Evolutionary conservation across 202 grass and related monocot species (phyloP).

Genomic region (Alloteropsis angusta): DNA sequence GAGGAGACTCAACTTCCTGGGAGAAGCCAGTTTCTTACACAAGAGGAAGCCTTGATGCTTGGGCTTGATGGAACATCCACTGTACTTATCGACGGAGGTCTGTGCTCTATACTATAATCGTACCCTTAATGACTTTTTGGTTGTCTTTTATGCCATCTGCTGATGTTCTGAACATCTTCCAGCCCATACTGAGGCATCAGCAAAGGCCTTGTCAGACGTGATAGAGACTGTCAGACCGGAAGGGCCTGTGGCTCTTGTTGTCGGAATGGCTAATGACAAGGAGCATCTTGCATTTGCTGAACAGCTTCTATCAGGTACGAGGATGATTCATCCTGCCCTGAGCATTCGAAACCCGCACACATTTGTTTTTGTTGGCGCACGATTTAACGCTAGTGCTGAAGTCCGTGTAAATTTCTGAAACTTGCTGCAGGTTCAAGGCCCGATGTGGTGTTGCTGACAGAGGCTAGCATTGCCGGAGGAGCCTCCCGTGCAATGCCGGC

Average conservation of each 20-base stretch:
- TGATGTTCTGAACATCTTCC: conserved; percentile 27
- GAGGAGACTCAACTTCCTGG: conserved; percentile 53
- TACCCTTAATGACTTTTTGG: background rate
- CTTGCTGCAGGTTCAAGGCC: conserved; percentile 42
- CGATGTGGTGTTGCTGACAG: conserved; percentile 48
- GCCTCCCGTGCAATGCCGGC: conserved; percentile 40
- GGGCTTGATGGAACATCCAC: conserved; percentile 36
- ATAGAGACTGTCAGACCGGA: conserved; percentile 36
- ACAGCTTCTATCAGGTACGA: conserved; percentile 64
- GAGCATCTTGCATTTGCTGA: conserved; percentile 67
- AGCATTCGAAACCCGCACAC: background rate
- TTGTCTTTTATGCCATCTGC: background rate
- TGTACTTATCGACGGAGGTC: conserved; percentile 68
- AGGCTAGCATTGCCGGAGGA: conserved; percentile 61
- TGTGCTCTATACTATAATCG: background rate
- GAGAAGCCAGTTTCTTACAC: conserved; percentile 67
- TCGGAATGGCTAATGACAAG: conserved; percentile 87
- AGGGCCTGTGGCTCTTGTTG: conserved; percentile 53
- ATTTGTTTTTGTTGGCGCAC: background rate
- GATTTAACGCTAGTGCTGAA: background rate
- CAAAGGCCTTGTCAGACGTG: conserved; percentile 61
- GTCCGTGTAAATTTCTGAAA: background rate
- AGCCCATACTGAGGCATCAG: conserved; percentile 87
- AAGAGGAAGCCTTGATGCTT: conserved; percentile 41
- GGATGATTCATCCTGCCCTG: background rate